phyloP scores from a whole-genome alignment of 2,329 filamentous ascomycete genomes.

The Graphiopsis chlorocephala region DNA sequence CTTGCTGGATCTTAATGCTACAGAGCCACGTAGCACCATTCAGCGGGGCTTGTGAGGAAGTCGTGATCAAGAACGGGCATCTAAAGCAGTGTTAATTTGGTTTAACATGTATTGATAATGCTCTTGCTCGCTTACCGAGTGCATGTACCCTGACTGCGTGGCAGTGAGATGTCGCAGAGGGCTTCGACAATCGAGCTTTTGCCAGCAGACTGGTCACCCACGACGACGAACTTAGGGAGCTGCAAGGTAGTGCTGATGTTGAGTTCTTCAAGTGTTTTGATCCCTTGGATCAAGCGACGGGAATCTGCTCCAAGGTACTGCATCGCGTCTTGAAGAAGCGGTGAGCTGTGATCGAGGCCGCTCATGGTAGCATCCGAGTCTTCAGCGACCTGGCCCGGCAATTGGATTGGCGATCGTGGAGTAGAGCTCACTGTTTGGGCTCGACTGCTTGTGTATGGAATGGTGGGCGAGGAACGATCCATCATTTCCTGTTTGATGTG shows the following conservation, averaged over 20 bases:
- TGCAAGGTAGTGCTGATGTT: slow-evolving; percentile 68
- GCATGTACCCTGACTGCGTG: slow-evolving; percentile 68
- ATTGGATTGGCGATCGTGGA: neutral
- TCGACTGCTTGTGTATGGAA: neutral
- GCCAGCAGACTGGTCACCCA: slow-evolving; percentile 81
- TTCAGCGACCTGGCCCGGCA: neutral
- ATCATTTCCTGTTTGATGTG: slow-evolving; percentile 1
- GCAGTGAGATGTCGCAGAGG: slow-evolving; percentile 64
- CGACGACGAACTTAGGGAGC: slow-evolving; percentile 75
- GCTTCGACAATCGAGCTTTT: slow-evolving; percentile 66
- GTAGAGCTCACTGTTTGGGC: slow-evolving; percentile 1
- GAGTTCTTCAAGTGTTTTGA: slow-evolving; percentile 67
- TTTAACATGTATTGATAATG: neutral
- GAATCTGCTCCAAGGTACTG: slow-evolving; percentile 59
- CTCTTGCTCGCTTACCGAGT: slow-evolving; percentile 44
- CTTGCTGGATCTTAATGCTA: slow-evolving; percentile 61
- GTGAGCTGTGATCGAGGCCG: slow-evolving; percentile 2
- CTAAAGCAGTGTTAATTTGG: neutral
- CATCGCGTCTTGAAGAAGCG: slow-evolving; percentile 30
- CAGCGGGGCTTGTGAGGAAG: slow-evolving; percentile 53
- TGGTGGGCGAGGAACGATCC: neutral
- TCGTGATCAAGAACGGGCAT: slow-evolving; percentile 76
- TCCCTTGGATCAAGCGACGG: slow-evolving; percentile 63
- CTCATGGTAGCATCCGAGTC: slow-evolving; percentile 9
- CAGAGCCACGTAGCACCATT: slow-evolving; percentile 59